A percentile compares a stretch with the other conserved stretches of the same genome.
Conservation (phyloP, 2,329 filamentous ascomycete species). For the Pleomassaria siparia region DNA sequence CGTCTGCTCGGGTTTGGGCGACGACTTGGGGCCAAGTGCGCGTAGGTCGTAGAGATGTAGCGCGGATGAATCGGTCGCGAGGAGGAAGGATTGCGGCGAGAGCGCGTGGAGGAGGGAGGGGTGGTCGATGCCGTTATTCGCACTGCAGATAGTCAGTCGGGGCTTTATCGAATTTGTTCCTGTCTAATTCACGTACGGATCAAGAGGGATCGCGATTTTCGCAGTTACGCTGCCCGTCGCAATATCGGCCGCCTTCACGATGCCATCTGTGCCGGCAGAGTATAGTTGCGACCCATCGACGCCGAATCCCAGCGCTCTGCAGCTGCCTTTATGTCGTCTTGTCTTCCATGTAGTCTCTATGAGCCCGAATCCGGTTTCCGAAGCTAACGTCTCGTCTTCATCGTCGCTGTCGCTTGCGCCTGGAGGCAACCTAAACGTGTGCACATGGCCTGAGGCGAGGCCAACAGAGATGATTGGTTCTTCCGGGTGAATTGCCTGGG, state of each 20-base stretch:
- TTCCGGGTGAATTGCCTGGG: constrained; percentile 81
- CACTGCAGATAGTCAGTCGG: constrained; percentile 37
- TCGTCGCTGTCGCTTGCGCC: constrained; percentile 51
- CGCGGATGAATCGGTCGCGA: constrained; percentile 87
- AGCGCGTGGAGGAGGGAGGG: constrained; percentile 81
- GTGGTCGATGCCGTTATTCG: constrained; percentile 60
- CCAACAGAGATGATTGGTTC: constrained; percentile 86
- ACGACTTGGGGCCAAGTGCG: constrained; percentile 48
- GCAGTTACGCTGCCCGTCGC: constrained; percentile 69
- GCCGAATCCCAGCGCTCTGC: constrained; percentile 76
- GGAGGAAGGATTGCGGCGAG: constrained; percentile 82
- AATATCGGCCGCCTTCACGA: constrained; percentile 62
- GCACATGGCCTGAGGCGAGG: constrained; percentile 79
- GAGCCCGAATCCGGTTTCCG: constrained; percentile 66
- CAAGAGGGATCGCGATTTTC: constrained; percentile 75
- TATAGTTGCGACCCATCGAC: constrained; percentile 71
- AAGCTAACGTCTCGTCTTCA: constrained; percentile 54
- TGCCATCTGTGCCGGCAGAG: constrained; percentile 62
- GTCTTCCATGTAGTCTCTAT: constrained; percentile 88
- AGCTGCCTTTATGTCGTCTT: constrained; percentile 89
- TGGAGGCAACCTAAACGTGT: constrained; percentile 75
- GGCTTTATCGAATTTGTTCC: background rate
- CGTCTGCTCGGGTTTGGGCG: constrained; percentile 68
- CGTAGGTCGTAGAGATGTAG: constrained; percentile 87
- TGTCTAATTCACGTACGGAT: constrained; percentile 38